phyloP scores from a whole-genome alignment of 768 basidiomycete species.

The Rhodosporidiobolus sp. region DNA sequence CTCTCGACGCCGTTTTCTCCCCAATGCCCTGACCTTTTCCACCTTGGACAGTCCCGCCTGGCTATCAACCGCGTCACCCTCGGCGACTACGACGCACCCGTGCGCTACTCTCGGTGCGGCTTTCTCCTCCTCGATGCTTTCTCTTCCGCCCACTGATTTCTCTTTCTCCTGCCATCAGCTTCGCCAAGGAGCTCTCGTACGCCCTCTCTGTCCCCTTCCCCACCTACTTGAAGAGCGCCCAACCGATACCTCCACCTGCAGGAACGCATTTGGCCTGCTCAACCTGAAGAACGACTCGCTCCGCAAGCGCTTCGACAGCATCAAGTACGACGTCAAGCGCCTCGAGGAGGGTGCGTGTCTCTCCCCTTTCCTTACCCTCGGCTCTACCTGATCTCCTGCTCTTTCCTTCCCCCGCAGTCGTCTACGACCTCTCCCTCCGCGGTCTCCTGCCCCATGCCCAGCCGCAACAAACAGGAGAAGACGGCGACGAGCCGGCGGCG shows the following conservation, averaged over 20 bases:
- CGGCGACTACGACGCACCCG: conserved; percentile 50
- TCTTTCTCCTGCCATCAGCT: conserved; percentile 27
- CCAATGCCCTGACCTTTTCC: neutral
- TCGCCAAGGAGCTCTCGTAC: conserved; percentile 52
- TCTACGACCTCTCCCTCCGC: conserved; percentile 50
- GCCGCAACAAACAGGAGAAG: neutral
- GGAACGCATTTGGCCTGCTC: conserved; percentile 42
- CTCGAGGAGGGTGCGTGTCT: conserved; percentile 48
- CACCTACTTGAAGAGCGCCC: too few species aligned
- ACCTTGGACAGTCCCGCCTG: conserved; percentile 39
- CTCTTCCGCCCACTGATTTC: neutral
- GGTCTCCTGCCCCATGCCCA: conserved; percentile 41
- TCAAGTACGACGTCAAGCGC: conserved; percentile 53
- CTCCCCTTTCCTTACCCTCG: neutral
- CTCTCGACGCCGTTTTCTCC: too few species aligned
- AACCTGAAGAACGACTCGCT: conserved; percentile 53
- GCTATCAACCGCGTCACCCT: conserved; percentile 49
- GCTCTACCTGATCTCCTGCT: neutral
- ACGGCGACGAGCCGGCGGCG: neutral
- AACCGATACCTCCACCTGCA: neutral
- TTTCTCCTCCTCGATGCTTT: too few species aligned
- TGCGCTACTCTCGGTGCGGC: conserved; percentile 46
- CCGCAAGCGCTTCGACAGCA: conserved; percentile 50
- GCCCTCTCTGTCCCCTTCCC: conserved; percentile 45
- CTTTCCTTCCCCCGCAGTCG: conserved; percentile 35